These are phyloP conservation scores for Pugionium cornutum DNA, from an alignment of 345 rosid species.

Conservation along the genomic window DNA sequence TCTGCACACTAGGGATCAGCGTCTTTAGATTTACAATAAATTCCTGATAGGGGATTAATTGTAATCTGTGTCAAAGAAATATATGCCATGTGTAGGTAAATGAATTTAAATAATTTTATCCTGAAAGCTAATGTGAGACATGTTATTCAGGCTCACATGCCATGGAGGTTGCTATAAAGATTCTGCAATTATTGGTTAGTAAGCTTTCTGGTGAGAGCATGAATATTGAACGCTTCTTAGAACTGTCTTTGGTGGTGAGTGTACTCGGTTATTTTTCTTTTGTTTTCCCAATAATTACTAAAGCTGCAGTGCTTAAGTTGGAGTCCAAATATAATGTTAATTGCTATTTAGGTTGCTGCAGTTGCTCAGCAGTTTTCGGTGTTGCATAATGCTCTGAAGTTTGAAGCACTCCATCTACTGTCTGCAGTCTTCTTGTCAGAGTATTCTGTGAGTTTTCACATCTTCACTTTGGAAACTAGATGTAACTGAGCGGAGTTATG, in stretches of 20 bases:
- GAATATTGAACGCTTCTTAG: conserved; percentile 43
- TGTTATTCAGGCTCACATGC: conserved; percentile 62
- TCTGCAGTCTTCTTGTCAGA: conserved; percentile 68
- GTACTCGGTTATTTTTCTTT: conserved; percentile 8
- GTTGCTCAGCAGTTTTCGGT: conserved; percentile 74
- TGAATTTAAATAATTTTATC: not conserved
- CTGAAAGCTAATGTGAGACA: conserved; percentile 12
- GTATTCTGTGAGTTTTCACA: conserved; percentile 47
- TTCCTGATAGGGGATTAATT: conserved; percentile 1
- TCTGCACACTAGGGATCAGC: not conserved
- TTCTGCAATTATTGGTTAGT: conserved; percentile 55
- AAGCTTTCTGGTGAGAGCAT: conserved; percentile 49
- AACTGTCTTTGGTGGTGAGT: conserved; percentile 69
- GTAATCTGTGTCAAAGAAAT: not conserved
- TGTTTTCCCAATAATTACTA: not conserved
- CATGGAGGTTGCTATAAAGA: conserved; percentile 72
- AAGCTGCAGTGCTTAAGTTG: conserved; percentile 1
- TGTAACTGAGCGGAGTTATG: not conserved
- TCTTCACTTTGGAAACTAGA: conserved; percentile 5
- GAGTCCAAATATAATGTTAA: not conserved
- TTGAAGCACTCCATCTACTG: conserved; percentile 80
- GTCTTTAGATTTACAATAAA: not conserved
- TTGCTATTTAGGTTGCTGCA: conserved; percentile 52
- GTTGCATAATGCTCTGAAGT: conserved; percentile 74
- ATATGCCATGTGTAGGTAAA: not conserved